These are phyloP conservation scores for Lactifluus hygrophoroides DNA, from an alignment of 768 basidiomycete genomes.

Conservation along the genomic window DNA sequence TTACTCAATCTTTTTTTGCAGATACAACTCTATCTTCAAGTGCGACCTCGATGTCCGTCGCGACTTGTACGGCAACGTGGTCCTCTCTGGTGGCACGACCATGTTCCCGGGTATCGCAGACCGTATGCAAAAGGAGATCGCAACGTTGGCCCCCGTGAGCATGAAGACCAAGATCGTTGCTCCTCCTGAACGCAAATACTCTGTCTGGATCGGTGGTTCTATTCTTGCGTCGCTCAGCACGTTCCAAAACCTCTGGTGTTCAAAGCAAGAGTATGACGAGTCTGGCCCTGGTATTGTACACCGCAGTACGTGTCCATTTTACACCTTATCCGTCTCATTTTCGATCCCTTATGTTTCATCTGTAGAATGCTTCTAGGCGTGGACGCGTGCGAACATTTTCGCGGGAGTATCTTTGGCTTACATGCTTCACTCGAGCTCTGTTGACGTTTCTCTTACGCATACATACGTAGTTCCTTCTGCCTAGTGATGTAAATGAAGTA, in stretches of 20 bases:
- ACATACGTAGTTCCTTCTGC: constrained; percentile 9
- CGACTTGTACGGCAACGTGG: constrained; percentile 73
- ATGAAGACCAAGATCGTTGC: constrained; percentile 96
- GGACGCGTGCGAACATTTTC: not conserved
- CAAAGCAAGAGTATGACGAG: constrained; percentile 90
- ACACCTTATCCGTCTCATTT: not conserved
- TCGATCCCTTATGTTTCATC: not conserved
- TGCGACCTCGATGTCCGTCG: constrained; percentile 83
- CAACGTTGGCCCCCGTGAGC: constrained; percentile 72
- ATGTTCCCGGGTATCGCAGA: constrained; percentile 97
- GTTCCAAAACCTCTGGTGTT: constrained; percentile 96
- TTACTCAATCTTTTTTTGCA: constrained; percentile 21
- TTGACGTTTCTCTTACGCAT: constrained; percentile 12
- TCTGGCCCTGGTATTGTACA: constrained; percentile 72
- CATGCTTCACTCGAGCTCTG: not conserved
- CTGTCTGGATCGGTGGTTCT: constrained; percentile 89
- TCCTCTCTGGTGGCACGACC: constrained; percentile 51
- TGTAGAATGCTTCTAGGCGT: constrained; percentile 17
- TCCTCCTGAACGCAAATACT: constrained; percentile 91
- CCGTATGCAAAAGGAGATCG: constrained; percentile 93
- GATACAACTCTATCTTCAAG: constrained; percentile 52
- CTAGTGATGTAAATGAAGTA: constrained; percentile 4
- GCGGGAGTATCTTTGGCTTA: constrained; percentile 15
- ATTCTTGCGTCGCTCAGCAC: constrained; percentile 85
- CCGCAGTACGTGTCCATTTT: constrained; percentile 44